Conservation (phyloP, 352 stramenopile species). For the Pythium monospermum region DNA sequence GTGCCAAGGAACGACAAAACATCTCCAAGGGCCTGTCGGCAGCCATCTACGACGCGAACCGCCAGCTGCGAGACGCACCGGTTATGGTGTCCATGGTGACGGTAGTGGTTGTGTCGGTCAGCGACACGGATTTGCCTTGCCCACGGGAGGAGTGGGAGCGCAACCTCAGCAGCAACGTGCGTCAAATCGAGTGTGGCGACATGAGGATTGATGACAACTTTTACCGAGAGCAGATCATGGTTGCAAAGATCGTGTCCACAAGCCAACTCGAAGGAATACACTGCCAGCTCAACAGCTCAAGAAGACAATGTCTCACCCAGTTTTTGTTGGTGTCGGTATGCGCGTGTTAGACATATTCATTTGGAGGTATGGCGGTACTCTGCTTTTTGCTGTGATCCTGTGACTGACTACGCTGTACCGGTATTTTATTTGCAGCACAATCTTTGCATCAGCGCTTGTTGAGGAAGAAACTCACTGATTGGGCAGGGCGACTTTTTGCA, state of each 20-base stretch:
- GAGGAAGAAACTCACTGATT: neutral
- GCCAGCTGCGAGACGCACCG: neutral
- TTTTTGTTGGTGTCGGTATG: slow-evolving; percentile 2
- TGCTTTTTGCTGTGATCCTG: neutral
- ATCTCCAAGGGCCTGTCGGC: neutral
- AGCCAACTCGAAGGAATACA: slow-evolving; percentile 5
- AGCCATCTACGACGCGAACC: neutral
- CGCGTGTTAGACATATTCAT: slow-evolving; percentile 5
- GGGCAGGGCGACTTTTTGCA: neutral
- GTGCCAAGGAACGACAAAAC: neutral
- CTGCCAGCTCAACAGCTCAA: slow-evolving; percentile 3
- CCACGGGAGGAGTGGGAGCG: neutral
- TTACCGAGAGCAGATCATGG: neutral
- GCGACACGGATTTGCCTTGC: neutral
- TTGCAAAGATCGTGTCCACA: slow-evolving; percentile 1
- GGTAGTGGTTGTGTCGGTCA: too few species aligned
- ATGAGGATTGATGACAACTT: neutral
- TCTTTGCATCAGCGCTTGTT: neutral
- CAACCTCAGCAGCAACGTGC: neutral
- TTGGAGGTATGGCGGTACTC: neutral
- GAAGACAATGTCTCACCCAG: neutral
- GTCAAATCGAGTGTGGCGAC: slow-evolving; percentile 2
- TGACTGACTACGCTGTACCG: too few species aligned
- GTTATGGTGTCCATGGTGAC: neutral
- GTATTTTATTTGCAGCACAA: slow-evolving; percentile 4